These are phyloP conservation scores for Trichoderma erinaceum DNA, from an alignment of 495 filamentous ascomycete species.

Conservation along the genomic window DNA sequence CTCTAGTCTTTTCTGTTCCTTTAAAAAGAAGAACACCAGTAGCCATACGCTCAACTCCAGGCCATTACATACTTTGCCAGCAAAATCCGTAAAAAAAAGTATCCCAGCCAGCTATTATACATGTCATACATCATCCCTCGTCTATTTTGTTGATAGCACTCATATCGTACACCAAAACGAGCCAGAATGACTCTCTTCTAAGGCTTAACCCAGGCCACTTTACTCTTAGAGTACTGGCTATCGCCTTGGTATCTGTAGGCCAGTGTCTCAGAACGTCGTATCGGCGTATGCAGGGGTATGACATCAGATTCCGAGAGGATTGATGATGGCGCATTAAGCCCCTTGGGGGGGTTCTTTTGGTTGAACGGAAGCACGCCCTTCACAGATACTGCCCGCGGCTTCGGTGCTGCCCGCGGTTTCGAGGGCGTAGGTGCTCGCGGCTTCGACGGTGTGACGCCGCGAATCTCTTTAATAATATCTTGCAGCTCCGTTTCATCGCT, in stretches of 20 bases:
- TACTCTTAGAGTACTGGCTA: background rate
- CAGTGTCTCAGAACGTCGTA: background rate
- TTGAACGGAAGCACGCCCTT: background rate
- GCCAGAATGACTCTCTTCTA: background rate
- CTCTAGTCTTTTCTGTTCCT: no score
- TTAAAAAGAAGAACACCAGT: no score
- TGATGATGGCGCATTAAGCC: no score
- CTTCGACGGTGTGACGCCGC: slow-evolving; percentile 17
- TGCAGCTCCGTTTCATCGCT: slow-evolving; percentile 66
- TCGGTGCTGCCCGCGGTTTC: background rate
- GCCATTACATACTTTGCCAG: background rate
- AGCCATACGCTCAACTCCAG: background rate
- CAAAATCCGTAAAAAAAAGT: background rate
- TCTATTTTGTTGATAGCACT: background rate
- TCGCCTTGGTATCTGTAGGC: background rate
- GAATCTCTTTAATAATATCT: slow-evolving; percentile 60
- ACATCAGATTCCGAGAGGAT: background rate
- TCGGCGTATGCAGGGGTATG: background rate
- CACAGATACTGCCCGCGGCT: background rate
- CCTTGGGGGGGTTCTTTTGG: background rate
- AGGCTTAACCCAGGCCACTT: background rate
- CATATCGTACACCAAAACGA: background rate
- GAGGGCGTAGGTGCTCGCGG: background rate
- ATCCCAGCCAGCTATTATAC: background rate
- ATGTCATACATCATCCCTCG: background rate